Percentiles rank a stretch among this genome's conserved stretches.
Conservation (phyloP, 2,329 filamentous ascomycete genomes). For the Botryotinia calthae region DNA sequence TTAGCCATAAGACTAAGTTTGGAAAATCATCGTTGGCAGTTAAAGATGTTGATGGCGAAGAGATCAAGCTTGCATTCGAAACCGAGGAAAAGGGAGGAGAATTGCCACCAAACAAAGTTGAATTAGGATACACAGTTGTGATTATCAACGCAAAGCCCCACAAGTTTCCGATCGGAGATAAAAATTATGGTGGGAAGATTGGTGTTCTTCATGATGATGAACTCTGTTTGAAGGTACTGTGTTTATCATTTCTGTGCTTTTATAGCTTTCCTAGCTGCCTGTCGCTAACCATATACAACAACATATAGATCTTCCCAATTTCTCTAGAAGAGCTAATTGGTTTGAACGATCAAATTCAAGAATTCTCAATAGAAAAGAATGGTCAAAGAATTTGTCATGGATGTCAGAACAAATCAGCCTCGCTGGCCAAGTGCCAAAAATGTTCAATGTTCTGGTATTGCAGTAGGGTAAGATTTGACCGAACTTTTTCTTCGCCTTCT, state of each 20-base stretch:
- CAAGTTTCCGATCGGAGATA: slow-evolving; percentile 18
- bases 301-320: slow-evolving; percentile 27
- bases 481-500: not conserved
- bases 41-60: slow-evolving; percentile 32
- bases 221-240: slow-evolving; percentile 28
- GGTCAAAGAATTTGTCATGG: slow-evolving; percentile 31
- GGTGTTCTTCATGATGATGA: slow-evolving; percentile 28
- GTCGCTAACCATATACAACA: not conserved
- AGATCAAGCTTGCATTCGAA: slow-evolving; percentile 35
- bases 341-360: slow-evolving; percentile 28
- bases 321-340: slow-evolving; percentile 26
- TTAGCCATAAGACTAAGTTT: slow-evolving; percentile 24
- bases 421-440: slow-evolving; percentile 26
- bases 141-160: slow-evolving; percentile 28
- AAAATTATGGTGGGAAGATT: not conserved
- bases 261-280: not conserved
- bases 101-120: slow-evolving; percentile 26
- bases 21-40: slow-evolving; percentile 33
- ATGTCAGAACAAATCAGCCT: slow-evolving; percentile 26
- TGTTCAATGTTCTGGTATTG: slow-evolving; percentile 37
- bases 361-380: slow-evolving; percentile 27
- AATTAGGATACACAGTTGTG: slow-evolving; percentile 27
- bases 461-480: slow-evolving; percentile 27
- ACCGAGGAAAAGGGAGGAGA: slow-evolving; percentile 35
- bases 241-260: no score